Evolutionary conservation across 768 basidiomycete species (phyloP).

Genomic region (Melanogaster broomeanus): DNA sequence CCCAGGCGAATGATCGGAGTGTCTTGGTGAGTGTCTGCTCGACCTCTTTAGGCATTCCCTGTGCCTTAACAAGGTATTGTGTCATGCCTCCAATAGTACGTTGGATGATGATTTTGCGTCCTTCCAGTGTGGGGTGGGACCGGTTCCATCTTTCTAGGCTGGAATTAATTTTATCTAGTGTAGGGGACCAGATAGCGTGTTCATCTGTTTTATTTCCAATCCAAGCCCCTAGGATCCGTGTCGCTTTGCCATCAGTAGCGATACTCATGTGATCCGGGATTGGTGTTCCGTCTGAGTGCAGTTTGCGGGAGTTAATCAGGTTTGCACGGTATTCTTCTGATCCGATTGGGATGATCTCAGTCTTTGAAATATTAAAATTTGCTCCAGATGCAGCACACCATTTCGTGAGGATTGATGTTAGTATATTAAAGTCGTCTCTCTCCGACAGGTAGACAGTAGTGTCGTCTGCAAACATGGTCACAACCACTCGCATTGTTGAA

Average conservation of each 20-base stretch:
- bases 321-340: not conserved
- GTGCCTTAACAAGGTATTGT: slow-evolving; percentile 32
- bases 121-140: slow-evolving; percentile 15
- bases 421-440: slow-evolving; percentile 20
- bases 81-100: slow-evolving; percentile 17
- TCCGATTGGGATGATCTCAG: slow-evolving; percentile 29
- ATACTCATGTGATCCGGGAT: slow-evolving; percentile 3
- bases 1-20: slow-evolving; percentile 19
- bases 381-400: slow-evolving; percentile 34
- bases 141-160: slow-evolving; percentile 9
- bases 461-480: slow-evolving; percentile 30
- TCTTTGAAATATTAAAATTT: slow-evolving; percentile 25
- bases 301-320: accelerated
- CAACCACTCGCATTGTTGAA: slow-evolving; percentile 1
- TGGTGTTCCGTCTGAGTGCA: not conserved
- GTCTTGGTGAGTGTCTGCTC: slow-evolving; percentile 12
- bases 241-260: slow-evolving; percentile 10
- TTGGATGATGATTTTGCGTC: slow-evolving; percentile 15
- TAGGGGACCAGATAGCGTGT: slow-evolving; percentile 11
- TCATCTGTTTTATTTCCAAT: slow-evolving; percentile 21
- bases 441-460: slow-evolving; percentile 17
- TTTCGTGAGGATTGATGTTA: slow-evolving; percentile 26
- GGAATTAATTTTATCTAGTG: slow-evolving; percentile 19
- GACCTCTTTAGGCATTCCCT: slow-evolving; percentile 28
- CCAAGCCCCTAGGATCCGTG: slow-evolving; percentile 17